These are phyloP conservation scores for Parachlorella kessleri DNA, from an alignment of 139 green algal species.

Conservation along the genomic window DNA sequence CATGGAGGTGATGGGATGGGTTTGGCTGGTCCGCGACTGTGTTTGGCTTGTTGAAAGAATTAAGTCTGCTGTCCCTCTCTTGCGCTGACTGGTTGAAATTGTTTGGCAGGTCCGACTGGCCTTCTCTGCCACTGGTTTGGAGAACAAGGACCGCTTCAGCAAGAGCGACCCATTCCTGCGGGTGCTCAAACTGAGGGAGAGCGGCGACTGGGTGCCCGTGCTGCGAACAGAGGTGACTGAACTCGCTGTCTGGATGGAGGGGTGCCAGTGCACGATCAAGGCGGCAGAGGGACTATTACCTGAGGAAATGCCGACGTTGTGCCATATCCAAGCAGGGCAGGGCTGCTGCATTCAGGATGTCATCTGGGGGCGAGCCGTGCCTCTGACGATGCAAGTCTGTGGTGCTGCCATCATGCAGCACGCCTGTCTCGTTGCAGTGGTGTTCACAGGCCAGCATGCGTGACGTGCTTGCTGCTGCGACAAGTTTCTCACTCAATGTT, in stretches of 20 bases:
- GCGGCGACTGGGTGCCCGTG: slow-evolving; percentile 32
- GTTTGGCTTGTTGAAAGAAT: too few relatives aligned
- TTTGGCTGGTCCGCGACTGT: background rate
- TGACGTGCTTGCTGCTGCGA: too few relatives aligned
- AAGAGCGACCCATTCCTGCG: slow-evolving; percentile 21
- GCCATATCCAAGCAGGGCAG: too few relatives aligned
- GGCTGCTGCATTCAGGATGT: too few relatives aligned
- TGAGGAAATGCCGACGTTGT: too few relatives aligned
- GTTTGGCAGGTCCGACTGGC: background rate
- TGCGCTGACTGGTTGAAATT: background rate
- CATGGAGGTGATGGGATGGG: background rate
- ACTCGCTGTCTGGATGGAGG: background rate
- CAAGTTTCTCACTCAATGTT: too few relatives aligned
- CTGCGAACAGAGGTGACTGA: slow-evolving; percentile 32
- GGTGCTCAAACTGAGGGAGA: slow-evolving; percentile 20
- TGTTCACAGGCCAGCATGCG: too few relatives aligned
- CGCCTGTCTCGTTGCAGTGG: too few relatives aligned
- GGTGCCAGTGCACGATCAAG: background rate
- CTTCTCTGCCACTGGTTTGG: slow-evolving; percentile 19
- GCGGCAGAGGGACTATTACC: too few relatives aligned
- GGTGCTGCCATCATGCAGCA: too few relatives aligned
- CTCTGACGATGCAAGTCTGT: too few relatives aligned
- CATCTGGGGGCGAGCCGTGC: too few relatives aligned
- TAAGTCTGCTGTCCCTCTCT: background rate
- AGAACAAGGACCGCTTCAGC: slow-evolving; percentile 38